A percentile compares a stretch with the other conserved stretches of the same genome.
phyloP scores from a whole-genome alignment of 495 filamentous ascomycete species.

The Lasiosphaeria ovina region DNA sequence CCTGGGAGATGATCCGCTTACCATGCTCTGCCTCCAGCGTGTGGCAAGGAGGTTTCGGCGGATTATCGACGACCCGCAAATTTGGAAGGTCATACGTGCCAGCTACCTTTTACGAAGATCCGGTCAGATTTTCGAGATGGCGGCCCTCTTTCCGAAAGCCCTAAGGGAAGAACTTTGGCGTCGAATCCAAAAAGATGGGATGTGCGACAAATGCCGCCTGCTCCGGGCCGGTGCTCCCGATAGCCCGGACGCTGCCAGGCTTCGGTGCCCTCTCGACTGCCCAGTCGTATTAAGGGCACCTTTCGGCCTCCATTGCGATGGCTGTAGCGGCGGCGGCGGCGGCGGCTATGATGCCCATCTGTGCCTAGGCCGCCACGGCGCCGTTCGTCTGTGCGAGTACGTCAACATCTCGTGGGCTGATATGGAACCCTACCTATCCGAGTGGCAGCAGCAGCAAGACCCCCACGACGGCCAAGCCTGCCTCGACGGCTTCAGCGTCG shows the following conservation, averaged over 20 bases:
- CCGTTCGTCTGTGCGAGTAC: slow-evolving; percentile 25
- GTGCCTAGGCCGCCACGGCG: slow-evolving; percentile 22
- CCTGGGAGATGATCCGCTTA: slow-evolving; percentile 10
- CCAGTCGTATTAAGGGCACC: no score
- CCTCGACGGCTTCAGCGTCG: slow-evolving; percentile 20
- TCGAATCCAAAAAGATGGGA: slow-evolving; percentile 17
- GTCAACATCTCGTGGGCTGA: slow-evolving; percentile 20
- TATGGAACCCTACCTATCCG: slow-evolving; percentile 18
- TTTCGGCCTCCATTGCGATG: slow-evolving; percentile 17
- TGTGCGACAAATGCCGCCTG: slow-evolving; percentile 17
- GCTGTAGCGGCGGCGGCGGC: not conserved
- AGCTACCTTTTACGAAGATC: not conserved
- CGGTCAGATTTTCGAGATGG: slow-evolving; percentile 3
- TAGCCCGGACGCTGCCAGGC: slow-evolving; percentile 10
- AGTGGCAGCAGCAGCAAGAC: slow-evolving; percentile 12
- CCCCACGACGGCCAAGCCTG: slow-evolving; percentile 15
- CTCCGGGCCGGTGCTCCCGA: slow-evolving; percentile 8
- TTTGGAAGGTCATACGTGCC: slow-evolving; percentile 5
- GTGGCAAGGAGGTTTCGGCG: slow-evolving; percentile 15
- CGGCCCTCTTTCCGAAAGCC: slow-evolving; percentile 4
- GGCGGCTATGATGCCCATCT: not conserved
- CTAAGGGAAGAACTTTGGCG: slow-evolving; percentile 14
- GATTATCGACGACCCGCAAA: slow-evolving; percentile 13
- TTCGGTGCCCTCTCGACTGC: slow-evolving; percentile 5
- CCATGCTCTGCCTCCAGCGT: slow-evolving; percentile 11